Conservation (phyloP, 1,139 yeast species). For the Pneumocystis oryctolagi region DNA sequence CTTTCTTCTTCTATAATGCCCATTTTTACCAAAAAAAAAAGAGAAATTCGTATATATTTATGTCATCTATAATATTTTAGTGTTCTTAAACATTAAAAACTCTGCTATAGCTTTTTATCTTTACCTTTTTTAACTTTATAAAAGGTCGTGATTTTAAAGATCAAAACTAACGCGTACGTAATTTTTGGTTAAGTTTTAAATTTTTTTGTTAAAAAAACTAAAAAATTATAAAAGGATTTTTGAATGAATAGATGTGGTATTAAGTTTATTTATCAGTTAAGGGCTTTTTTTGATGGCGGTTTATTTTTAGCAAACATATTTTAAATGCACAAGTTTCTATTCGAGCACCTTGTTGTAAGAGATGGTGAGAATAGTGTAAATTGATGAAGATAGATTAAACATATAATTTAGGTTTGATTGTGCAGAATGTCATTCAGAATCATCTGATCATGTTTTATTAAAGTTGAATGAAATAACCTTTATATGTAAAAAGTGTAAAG, state of each 20-base stretch:
- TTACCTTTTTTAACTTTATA: neutral
- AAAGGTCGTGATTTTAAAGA: neutral
- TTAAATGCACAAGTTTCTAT: conserved; percentile 28
- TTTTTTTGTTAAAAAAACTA: neutral
- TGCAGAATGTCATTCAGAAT: conserved; percentile 25
- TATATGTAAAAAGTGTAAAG: conserved; percentile 26
- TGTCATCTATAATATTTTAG: neutral
- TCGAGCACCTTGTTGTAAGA: conserved; percentile 22
- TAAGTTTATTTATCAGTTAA: neutral
- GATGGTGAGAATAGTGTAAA: conserved; percentile 1
- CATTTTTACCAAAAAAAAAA: neutral
- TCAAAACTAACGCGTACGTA: neutral
- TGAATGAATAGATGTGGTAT: neutral
- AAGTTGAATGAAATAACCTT: conserved; percentile 26
- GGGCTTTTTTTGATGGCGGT: neutral
- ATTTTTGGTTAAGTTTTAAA: neutral
- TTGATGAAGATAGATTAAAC: neutral
- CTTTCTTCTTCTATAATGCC: neutral
- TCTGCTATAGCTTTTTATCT: neutral
- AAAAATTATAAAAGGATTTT: neutral
- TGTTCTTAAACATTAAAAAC: neutral
- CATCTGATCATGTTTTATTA: conserved; percentile 23
- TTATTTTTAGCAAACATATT: conserved; percentile 25
- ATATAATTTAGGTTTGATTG: conserved; percentile 28
- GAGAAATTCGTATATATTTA: neutral